A percentile compares a stretch with the other conserved stretches of the same genome.
These are phyloP conservation scores for Pittosporum tobira DNA, from an alignment of 129 eudicot species.

Conservation along the genomic window DNA sequence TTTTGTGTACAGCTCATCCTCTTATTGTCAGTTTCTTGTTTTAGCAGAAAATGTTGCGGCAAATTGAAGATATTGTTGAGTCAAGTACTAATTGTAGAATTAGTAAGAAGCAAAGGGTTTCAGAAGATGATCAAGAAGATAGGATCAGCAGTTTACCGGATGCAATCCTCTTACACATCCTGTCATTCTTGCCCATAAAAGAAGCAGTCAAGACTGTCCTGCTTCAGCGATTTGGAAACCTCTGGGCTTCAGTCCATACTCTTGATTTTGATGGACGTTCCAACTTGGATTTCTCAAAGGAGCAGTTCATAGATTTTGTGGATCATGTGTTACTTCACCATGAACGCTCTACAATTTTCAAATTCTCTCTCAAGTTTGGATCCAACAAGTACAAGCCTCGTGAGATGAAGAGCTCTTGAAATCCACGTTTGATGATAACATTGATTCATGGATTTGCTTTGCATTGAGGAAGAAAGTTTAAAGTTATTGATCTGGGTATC, in stretches of 20 bases:
- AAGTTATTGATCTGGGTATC: conserved; percentile 22
- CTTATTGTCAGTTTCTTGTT: background rate
- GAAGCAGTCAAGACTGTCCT: conserved; percentile 23
- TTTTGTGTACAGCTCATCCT: background rate
- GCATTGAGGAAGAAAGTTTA: conserved; percentile 23
- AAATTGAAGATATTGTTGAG: conserved; percentile 6
- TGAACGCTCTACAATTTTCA: conserved; percentile 17
- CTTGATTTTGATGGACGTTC: conserved; percentile 21
- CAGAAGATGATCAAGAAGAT: conserved; percentile 16
- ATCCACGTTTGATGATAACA: background rate
- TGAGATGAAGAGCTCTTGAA: background rate
- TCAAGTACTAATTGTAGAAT: background rate
- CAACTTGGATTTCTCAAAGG: conserved; percentile 1
- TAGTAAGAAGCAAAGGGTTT: conserved; percentile 5
- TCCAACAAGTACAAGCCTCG: conserved; percentile 1
- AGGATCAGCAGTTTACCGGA: conserved; percentile 28
- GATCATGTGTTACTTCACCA: conserved; percentile 3
- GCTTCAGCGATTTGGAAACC: conserved; percentile 20
- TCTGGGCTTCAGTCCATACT: conserved; percentile 22
- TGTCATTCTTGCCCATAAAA: conserved; percentile 23
- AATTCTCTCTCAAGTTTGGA: conserved; percentile 22
- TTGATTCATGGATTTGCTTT: conserved; percentile 14
- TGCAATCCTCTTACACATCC: conserved; percentile 18
- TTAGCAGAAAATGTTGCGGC: conserved; percentile 1
- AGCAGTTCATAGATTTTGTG: conserved; percentile 11